Conservation (phyloP, 352 stramenopile genomes). For the Pythium pyrilobum region DNA sequence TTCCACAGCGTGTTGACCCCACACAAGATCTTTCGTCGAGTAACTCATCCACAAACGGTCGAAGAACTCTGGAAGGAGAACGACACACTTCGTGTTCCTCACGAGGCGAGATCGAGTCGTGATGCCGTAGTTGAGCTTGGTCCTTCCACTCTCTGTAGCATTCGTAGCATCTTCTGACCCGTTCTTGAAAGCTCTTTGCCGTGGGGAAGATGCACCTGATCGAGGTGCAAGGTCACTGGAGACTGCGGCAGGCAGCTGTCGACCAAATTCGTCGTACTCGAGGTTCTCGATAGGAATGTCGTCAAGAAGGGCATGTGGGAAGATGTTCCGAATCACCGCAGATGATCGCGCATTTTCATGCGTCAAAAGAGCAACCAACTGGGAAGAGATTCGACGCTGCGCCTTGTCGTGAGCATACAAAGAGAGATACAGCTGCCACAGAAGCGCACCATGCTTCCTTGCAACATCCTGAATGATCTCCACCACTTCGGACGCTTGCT, state of each 20-base stretch:
- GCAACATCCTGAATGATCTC: slow-evolving; percentile 85
- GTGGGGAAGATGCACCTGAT: slow-evolving; percentile 24
- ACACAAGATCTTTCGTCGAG: slow-evolving; percentile 78
- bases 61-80: slow-evolving; percentile 85
- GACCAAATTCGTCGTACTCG: slow-evolving; percentile 84
- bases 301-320: slow-evolving; percentile 75
- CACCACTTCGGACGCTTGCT: slow-evolving; percentile 82
- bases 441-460: slow-evolving; percentile 69
- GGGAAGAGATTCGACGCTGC: slow-evolving; percentile 80
- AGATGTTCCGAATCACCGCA: slow-evolving; percentile 78
- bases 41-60: slow-evolving; percentile 72
- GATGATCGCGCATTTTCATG: slow-evolving; percentile 84
- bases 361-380: slow-evolving; percentile 78
- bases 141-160: slow-evolving; percentile 60
- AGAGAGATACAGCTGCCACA: slow-evolving; percentile 84
- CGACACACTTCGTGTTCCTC: slow-evolving; percentile 70
- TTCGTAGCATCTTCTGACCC: slow-evolving; percentile 56
- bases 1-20: slow-evolving; percentile 62
- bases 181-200: slow-evolving; percentile 31
- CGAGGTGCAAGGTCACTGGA: slow-evolving; percentile 36
- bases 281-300: slow-evolving; percentile 66
- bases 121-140: slow-evolving; percentile 66
- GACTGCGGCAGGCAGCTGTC: slow-evolving; percentile 46
- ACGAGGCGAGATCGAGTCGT: slow-evolving; percentile 73
- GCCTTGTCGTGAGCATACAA: slow-evolving; percentile 80